These are phyloP conservation scores for Neonectria faginata DNA, from an alignment of 2,329 filamentous ascomycete genomes.

Conservation along the genomic window DNA sequence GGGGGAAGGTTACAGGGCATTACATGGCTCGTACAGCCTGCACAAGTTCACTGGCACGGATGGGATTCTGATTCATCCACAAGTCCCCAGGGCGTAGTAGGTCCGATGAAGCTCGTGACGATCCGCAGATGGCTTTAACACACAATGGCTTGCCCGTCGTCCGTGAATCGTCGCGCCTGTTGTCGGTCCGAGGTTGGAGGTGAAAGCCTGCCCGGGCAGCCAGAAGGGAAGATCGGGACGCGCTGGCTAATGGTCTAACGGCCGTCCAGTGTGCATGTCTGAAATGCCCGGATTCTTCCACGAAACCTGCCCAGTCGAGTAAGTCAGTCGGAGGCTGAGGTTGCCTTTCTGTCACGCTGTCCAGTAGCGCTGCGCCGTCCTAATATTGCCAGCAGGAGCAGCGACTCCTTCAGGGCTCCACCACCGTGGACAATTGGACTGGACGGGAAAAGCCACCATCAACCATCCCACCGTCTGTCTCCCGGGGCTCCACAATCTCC, in stretches of 20 bases:
- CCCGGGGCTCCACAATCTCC: constrained; percentile 34
- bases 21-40: constrained; percentile 3
- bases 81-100: constrained; percentile 9
- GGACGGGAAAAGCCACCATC: constrained; percentile 32
- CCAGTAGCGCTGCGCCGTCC: constrained; percentile 1
- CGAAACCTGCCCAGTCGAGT: constrained; percentile 25
- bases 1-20: constrained; percentile 16
- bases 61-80: constrained; percentile 14
- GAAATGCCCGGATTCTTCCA: constrained; percentile 40
- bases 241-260: neutral
- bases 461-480: constrained; percentile 35
- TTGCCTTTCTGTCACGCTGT: constrained; percentile 9
- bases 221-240: constrained; percentile 10
- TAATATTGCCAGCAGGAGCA: no score
- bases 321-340: constrained; percentile 8
- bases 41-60: constrained; percentile 19
- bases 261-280: constrained; percentile 38
- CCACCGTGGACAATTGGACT: constrained; percentile 3
- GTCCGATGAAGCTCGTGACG: constrained; percentile 22
- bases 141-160: constrained; percentile 12
- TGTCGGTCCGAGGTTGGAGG: constrained; percentile 29
- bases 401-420: no score
- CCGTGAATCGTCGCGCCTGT: constrained; percentile 23
- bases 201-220: constrained; percentile 5
- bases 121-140: constrained; percentile 3